Percentiles rank a stretch among this genome's conserved stretches.
Evolutionary conservation across 2,329 filamentous ascomycete genomes (phyloP).

Genomic region (Cryphonectria radicalis): DNA sequence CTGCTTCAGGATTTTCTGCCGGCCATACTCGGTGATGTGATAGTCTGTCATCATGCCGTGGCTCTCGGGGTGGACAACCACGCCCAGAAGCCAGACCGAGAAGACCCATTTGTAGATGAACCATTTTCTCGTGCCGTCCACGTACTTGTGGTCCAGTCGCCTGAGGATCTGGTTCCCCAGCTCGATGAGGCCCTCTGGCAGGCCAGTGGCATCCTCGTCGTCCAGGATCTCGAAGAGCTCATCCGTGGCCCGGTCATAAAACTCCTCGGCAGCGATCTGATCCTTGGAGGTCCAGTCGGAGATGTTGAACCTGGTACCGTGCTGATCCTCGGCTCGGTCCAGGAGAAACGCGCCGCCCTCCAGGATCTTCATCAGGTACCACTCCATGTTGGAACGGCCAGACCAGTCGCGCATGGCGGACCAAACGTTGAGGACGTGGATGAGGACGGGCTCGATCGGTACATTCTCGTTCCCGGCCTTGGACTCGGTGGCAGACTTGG

Average conservation of each 20-base stretch:
- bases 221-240: slow-evolving; percentile 85
- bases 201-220: slow-evolving; percentile 80
- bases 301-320: slow-evolving; percentile 71
- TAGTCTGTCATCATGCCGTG: slow-evolving; percentile 82
- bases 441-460: slow-evolving; percentile 72
- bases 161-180: slow-evolving; percentile 82
- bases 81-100: slow-evolving; percentile 80
- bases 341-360: slow-evolving; percentile 91
- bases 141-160: slow-evolving; percentile 73
- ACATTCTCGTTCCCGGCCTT: slow-evolving; percentile 61
- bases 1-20: slow-evolving; percentile 79
- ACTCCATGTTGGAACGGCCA: slow-evolving; percentile 85
- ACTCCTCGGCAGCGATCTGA: slow-evolving; percentile 81
- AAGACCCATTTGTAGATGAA: slow-evolving; percentile 93
- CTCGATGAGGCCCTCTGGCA: slow-evolving; percentile 83
- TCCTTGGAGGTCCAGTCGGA: slow-evolving; percentile 77
- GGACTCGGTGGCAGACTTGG: slow-evolving; percentile 73
- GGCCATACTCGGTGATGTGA: slow-evolving; percentile 87
- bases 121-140: slow-evolving; percentile 78
- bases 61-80: slow-evolving; percentile 87
- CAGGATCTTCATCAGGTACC: slow-evolving; percentile 92
- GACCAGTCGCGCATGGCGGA: slow-evolving; percentile 87
- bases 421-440: slow-evolving; percentile 86
- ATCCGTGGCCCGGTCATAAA: slow-evolving; percentile 81
- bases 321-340: slow-evolving; percentile 80